Evolutionary conservation across 306 rosid genomes (phyloP).

Genomic region (Pyrus pyrifolia): DNA sequence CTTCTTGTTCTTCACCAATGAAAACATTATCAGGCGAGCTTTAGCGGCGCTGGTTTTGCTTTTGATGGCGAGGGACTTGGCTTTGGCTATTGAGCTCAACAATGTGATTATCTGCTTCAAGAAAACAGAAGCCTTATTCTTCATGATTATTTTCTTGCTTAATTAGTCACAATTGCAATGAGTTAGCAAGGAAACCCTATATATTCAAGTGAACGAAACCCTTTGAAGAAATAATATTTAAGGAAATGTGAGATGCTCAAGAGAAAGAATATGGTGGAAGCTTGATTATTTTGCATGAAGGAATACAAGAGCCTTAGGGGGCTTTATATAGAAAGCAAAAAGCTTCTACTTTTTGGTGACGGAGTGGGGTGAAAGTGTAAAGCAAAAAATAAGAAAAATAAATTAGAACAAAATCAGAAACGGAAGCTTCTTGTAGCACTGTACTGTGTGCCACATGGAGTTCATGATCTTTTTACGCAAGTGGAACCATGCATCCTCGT

Average conservation of each 20-base stretch:
- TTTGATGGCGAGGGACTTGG: slow-evolving; percentile 58
- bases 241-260: not conserved
- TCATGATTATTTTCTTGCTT: slow-evolving; percentile 25
- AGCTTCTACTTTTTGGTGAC: slow-evolving; percentile 4
- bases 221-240: not conserved
- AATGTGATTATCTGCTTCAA: slow-evolving; percentile 49
- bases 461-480: not conserved
- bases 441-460: not conserved
- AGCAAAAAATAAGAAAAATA: not conserved
- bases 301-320: slow-evolving; percentile 11
- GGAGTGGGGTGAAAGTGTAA: slow-evolving; percentile 1
- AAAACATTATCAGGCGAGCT: slow-evolving; percentile 68
- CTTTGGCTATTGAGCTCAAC: slow-evolving; percentile 52
- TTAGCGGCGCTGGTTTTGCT: slow-evolving; percentile 50
- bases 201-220: not conserved
- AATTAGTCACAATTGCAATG: not conserved
- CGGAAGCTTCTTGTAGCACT: not conserved
- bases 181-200: not conserved
- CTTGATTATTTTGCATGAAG: slow-evolving; percentile 22
- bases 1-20: slow-evolving; percentile 69
- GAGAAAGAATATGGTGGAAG: not conserved
- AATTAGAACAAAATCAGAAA: not conserved
- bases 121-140: slow-evolving; percentile 57
- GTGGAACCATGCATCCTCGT: not conserved
- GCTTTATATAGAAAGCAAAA: slow-evolving; percentile 19